Conservation (phyloP, 106 monocot genomes). For the Dactylorhiza incarnata region DNA sequence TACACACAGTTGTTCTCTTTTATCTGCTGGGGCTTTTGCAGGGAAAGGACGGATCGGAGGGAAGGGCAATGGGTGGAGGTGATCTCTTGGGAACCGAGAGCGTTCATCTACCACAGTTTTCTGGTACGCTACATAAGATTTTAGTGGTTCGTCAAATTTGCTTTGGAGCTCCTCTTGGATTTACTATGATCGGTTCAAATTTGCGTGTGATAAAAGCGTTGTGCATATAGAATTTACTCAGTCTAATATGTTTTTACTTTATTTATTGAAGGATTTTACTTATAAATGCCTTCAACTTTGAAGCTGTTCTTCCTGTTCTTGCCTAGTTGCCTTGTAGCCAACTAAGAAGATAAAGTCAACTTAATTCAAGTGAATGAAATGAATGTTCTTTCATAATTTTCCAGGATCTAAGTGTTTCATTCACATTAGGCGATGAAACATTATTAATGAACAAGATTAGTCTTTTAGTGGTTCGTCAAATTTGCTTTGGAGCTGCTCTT, state of each 20-base stretch:
- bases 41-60: slow-evolving; percentile 17
- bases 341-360: background rate
- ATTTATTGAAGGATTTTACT: background rate
- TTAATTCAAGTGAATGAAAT: background rate
- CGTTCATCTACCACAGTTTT: slow-evolving; percentile 50
- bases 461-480: too few species aligned
- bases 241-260: background rate
- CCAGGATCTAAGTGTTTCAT: background rate
- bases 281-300: background rate
- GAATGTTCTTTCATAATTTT: background rate
- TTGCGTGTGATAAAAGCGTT: background rate
- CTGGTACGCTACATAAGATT: slow-evolving; percentile 21
- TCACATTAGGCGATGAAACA: background rate
- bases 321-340: background rate
- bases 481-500: too few species aligned
- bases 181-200: background rate
- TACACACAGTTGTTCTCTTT: background rate
- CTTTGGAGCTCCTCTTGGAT: background rate
- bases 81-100: slow-evolving; percentile 61
- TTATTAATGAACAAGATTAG: background rate
- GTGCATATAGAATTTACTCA: background rate
- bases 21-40: background rate
- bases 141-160: background rate
- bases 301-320: background rate
- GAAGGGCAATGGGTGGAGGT: slow-evolving; percentile 51